These are phyloP conservation scores for Zoysia japonica DNA, from an alignment of 176 grass and related monocot species.

Conservation along the genomic window DNA sequence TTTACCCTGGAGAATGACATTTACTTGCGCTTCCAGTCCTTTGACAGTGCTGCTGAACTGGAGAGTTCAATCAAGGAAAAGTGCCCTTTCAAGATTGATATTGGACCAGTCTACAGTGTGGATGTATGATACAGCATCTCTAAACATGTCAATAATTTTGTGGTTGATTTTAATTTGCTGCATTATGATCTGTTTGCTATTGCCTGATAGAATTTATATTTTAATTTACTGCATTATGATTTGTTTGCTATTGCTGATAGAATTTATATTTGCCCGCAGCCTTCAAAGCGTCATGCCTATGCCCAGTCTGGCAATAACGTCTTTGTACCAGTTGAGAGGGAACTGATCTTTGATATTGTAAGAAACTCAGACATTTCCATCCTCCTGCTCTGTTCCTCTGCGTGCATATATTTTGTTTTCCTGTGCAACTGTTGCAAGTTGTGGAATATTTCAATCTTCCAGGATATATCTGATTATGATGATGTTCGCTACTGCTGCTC, in stretches of 20 bases:
- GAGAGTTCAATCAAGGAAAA: constrained; percentile 84
- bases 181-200: constrained; percentile 13
- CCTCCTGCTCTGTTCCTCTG: background rate
- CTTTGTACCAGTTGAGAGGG: constrained; percentile 81
- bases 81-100: constrained; percentile 90
- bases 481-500: constrained; percentile 97
- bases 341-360: constrained; percentile 96
- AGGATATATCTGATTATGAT: constrained; percentile 99
- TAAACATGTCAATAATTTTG: constrained; percentile 6
- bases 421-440: background rate
- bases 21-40: constrained; percentile 87
- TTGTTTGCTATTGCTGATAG: constrained; percentile 8
- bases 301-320: constrained; percentile 80
- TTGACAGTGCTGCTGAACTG: constrained; percentile 65
- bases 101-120: constrained; percentile 89
- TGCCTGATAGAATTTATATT: background rate
- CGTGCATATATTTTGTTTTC: background rate
- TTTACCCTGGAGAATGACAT: constrained; percentile 94
- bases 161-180: constrained; percentile 12
- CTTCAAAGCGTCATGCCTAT: constrained; percentile 85
- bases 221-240: constrained; percentile 5
- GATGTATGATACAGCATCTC: constrained; percentile 54
- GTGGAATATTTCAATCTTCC: constrained; percentile 21
- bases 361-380: constrained; percentile 23
- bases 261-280: constrained; percentile 38